Conservation (phyloP, 1,284 basidiomycete genomes). For the Ceratobasidium sp. region DNA sequence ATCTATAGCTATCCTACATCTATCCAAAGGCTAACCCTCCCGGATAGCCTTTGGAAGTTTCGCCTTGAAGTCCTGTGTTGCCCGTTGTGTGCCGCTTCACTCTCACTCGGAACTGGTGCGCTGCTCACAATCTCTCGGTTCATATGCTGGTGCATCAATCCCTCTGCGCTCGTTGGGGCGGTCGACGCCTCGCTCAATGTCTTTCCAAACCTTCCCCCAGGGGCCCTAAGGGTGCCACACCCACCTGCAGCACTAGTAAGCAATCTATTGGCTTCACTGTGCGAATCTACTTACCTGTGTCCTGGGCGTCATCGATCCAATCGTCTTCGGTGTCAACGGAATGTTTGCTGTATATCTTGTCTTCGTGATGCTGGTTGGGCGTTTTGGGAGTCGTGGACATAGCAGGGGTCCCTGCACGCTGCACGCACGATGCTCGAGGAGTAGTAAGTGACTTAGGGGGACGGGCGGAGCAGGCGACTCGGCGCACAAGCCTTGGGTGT, state of each 20-base stretch:
- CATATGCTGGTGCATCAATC: conserved; percentile 38
- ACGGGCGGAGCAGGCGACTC: conserved; percentile 34
- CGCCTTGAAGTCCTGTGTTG: too few species aligned
- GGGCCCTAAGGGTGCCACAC: conserved; percentile 27
- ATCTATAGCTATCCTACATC: too few species aligned
- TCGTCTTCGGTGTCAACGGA: conserved; percentile 37
- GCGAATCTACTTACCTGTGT: conserved; percentile 12
- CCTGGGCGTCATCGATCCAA: conserved; percentile 29
- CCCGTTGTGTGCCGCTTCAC: too few species aligned
- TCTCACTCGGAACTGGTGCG: conserved; percentile 42
- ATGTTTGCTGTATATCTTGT: conserved; percentile 39
- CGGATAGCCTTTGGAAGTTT: too few species aligned
- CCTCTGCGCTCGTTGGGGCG: conserved; percentile 42
- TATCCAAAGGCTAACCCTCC: too few species aligned
- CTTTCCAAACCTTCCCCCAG: conserved; percentile 31
- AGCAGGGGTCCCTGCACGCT: conserved; percentile 7
- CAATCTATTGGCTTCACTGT: background rate
- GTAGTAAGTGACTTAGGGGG: conserved; percentile 39
- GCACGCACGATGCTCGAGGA: conserved; percentile 19
- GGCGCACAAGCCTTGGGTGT: conserved; percentile 29
- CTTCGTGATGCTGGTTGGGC: conserved; percentile 28
- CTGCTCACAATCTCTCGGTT: conserved; percentile 42
- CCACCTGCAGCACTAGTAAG: background rate
- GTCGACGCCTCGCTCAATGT: conserved; percentile 44
- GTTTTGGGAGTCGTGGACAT: conserved; percentile 34